Conservation (phyloP, 129 eudicot genomes). For the Solidago caesia region DNA sequence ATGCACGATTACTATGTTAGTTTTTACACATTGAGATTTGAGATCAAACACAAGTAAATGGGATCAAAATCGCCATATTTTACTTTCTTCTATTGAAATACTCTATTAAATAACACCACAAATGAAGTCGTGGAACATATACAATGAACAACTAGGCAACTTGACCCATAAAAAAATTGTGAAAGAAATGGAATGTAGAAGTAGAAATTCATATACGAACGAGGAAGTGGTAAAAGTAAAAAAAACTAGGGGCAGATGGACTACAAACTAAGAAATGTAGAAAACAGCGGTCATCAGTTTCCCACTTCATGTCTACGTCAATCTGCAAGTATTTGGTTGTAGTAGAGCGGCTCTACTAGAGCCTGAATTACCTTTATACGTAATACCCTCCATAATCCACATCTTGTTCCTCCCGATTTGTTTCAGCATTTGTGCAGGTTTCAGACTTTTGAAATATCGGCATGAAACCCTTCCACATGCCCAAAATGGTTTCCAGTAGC, state of each 20-base stretch:
- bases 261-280: neutral
- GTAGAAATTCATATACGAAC: neutral
- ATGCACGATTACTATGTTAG: too few species aligned
- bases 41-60: neutral
- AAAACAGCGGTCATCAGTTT: conserved; percentile 8
- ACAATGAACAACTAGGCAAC: conserved; percentile 5
- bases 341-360: neutral
- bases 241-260: too few species aligned
- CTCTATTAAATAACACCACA: neutral
- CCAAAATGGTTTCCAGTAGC: conserved; percentile 12
- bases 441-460: conserved; percentile 12
- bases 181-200: conserved; percentile 13
- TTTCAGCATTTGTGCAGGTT: conserved; percentile 17
- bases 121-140: neutral
- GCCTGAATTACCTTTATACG: conserved; percentile 15
- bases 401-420: conserved; percentile 14
- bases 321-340: conserved; percentile 4
- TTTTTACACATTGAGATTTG: neutral
- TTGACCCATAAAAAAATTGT: conserved; percentile 14
- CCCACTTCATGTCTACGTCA: conserved; percentile 11
- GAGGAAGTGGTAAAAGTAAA: too few species aligned
- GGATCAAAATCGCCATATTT: neutral
- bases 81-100: neutral
- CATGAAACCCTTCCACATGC: conserved; percentile 12
- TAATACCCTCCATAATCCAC: conserved; percentile 17